Conservation (phyloP, 78 protist genomes). For the Chrysochromulina parva region DNA sequence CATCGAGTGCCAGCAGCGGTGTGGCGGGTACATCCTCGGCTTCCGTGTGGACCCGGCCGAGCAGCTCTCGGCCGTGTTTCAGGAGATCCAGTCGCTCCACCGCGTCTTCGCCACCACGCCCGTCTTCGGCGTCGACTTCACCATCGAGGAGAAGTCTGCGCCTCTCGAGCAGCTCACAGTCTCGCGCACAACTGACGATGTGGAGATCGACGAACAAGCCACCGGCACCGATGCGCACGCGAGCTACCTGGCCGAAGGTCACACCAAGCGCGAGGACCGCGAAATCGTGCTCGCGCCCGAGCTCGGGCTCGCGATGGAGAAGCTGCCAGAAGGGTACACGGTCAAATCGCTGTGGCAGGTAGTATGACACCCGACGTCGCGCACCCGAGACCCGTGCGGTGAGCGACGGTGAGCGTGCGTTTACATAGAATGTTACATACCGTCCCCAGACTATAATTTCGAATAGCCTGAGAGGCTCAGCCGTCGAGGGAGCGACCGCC, state of each 20-base stretch:
- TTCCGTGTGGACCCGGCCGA: constrained; percentile 52
- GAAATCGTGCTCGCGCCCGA: constrained; percentile 16
- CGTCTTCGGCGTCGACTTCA: constrained; percentile 58
- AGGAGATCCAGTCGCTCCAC: constrained; percentile 26
- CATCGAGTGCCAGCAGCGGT: constrained; percentile 11
- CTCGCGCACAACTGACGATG: constrained; percentile 10
- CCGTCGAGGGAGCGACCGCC: no score
- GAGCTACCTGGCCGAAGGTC: constrained; percentile 9
- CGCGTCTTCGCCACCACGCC: constrained; percentile 36
- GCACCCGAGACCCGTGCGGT: no score
- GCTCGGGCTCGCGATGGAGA: constrained; percentile 72
- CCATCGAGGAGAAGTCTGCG: constrained; percentile 15
- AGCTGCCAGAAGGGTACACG: constrained; percentile 40
- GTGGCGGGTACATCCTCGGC: constrained; percentile 70
- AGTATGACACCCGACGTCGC: not conserved
- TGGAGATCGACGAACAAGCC: constrained; percentile 44
- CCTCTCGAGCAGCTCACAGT: constrained; percentile 21
- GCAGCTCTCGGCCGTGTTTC: not conserved
- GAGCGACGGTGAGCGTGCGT: no score
- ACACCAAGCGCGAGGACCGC: constrained; percentile 14
- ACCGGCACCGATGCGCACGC: not conserved
- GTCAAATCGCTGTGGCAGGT: constrained; percentile 37
- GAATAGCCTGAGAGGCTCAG: no score
- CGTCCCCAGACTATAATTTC: no score
- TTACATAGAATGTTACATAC: no score